These are phyloP conservation scores for Cryptococcus amylolentus DNA, from an alignment of 1,284 basidiomycete species.

Conservation along the genomic window DNA sequence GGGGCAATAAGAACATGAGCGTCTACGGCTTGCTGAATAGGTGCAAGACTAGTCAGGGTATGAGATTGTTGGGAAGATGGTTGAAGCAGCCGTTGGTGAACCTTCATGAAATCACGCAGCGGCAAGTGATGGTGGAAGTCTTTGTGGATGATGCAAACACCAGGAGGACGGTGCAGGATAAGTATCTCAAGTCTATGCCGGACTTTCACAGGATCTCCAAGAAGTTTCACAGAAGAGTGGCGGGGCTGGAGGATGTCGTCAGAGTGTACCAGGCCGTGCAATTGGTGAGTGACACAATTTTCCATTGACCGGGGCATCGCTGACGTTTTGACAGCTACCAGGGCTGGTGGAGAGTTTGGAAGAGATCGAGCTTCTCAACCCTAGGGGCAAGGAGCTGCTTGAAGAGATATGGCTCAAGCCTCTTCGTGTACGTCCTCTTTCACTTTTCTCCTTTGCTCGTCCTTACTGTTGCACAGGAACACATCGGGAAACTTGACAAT, in stretches of 20 bases:
- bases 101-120: conserved; percentile 79
- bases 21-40: conserved; percentile 86
- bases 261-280: conserved; percentile 88
- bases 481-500: conserved; percentile 63
- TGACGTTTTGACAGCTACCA: conserved; percentile 58
- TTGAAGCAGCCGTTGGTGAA: conserved; percentile 95
- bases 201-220: conserved; percentile 92
- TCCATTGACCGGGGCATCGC: conserved; percentile 1
- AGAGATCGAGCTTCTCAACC: conserved; percentile 25
- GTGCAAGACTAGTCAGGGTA: conserved; percentile 95
- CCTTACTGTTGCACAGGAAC: conserved; percentile 54
- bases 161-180: conserved; percentile 71
- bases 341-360: conserved; percentile 67
- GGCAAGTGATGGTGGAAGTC: conserved; percentile 81
- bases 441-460: neutral
- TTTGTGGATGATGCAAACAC: conserved; percentile 76
- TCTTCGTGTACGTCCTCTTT: conserved; percentile 56
- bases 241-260: conserved; percentile 90
- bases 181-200: conserved; percentile 85
- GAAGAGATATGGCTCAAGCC: conserved; percentile 64
- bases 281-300: conserved; percentile 50
- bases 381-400: conserved; percentile 57
- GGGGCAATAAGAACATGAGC: conserved; percentile 70
- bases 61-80: conserved; percentile 87
- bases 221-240: conserved; percentile 79